Percentiles rank a stretch among this genome's conserved stretches.
Evolutionary conservation across 805 yeast genomes (phyloP).

Genomic region (Maudiozyma barnettii): DNA sequence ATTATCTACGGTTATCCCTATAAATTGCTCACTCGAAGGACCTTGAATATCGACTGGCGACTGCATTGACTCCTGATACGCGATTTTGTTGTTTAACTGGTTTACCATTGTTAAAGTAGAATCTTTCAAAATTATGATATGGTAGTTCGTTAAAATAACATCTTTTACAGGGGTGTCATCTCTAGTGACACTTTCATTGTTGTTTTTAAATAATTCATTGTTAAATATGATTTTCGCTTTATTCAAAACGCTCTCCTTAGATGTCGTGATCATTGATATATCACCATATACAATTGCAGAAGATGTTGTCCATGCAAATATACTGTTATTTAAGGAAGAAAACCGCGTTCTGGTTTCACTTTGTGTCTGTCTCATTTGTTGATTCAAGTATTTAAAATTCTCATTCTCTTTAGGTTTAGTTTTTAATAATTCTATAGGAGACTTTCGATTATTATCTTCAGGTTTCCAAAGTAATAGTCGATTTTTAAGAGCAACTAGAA

Average conservation of each 20-base stretch:
- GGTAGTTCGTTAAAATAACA: conserved; percentile 44
- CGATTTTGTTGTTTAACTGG: conserved; percentile 41
- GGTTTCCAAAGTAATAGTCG: conserved; percentile 16
- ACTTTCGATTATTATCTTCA: background rate
- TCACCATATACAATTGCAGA: conserved; percentile 40
- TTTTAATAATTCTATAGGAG: conserved; percentile 13
- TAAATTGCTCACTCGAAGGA: conserved; percentile 27
- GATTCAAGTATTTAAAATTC: conserved; percentile 30
- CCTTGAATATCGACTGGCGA: conserved; percentile 15
- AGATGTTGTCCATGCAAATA: conserved; percentile 40
- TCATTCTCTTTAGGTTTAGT: conserved; percentile 30
- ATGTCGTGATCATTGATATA: conserved; percentile 5
- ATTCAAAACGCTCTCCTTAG: conserved; percentile 14
- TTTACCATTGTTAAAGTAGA: conserved; percentile 38
- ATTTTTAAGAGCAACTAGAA: conserved; percentile 16
- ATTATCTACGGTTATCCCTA: conserved; percentile 44
- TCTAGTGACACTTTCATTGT: no score
- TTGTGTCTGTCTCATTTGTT: background rate
- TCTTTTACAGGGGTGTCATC: conserved; percentile 25
- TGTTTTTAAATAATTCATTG: conserved; percentile 20
- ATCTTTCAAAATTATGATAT: conserved; percentile 40
- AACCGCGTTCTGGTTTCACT: conserved; percentile 28
- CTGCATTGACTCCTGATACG: conserved; percentile 33
- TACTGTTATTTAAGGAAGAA: conserved; percentile 13
- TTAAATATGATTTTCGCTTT: conserved; percentile 33